Evolutionary conservation across 495 filamentous ascomycete species (phyloP).

Genomic region (Penicillium maclennaniae): DNA sequence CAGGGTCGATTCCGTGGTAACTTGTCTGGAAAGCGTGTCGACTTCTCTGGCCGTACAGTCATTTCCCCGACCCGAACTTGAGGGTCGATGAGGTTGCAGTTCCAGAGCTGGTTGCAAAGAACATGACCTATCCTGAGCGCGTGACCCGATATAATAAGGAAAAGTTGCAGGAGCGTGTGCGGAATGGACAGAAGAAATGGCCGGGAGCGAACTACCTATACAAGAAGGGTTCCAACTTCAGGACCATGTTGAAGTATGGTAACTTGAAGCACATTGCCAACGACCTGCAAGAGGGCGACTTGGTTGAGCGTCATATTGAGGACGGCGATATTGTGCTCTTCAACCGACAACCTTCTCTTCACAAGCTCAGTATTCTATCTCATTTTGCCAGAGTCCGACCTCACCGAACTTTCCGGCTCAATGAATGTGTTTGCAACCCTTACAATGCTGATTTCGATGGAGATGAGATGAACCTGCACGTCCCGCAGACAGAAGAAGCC

Average conservation of each 20-base stretch:
- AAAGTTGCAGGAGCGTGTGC: conserved; percentile 68
- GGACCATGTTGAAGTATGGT: conserved; percentile 71
- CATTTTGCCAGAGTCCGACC: conserved; percentile 91
- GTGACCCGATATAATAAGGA: conserved; percentile 78
- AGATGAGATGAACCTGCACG: conserved; percentile 98
- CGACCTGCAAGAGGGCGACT: conserved; percentile 73
- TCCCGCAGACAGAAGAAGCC: conserved; percentile 96
- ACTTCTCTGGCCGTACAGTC: conserved; percentile 95
- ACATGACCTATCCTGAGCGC: conserved; percentile 89
- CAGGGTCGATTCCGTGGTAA: conserved; percentile 97
- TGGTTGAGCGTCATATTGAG: conserved; percentile 90
- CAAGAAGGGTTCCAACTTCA: conserved; percentile 66
- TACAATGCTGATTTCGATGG: conserved; percentile 99
- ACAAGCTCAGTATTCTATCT: conserved; percentile 96
- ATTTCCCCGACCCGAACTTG: conserved; percentile 97
- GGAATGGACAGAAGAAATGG: conserved; percentile 70
- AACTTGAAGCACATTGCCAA: conserved; percentile 62
- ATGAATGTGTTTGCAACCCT: conserved; percentile 96
- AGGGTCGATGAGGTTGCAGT: conserved; percentile 92
- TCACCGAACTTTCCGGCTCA: conserved; percentile 93
- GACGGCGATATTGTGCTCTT: conserved; percentile 97
- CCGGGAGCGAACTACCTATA: conserved; percentile 82
- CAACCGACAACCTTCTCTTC: conserved; percentile 95
- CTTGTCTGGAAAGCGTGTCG: conserved; percentile 94
- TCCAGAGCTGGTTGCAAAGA: conserved; percentile 83